A percentile compares a stretch with the other conserved stretches of the same genome.
These are phyloP conservation scores for Leccinum imitatum DNA, from an alignment of 768 basidiomycete genomes.

Conservation along the genomic window DNA sequence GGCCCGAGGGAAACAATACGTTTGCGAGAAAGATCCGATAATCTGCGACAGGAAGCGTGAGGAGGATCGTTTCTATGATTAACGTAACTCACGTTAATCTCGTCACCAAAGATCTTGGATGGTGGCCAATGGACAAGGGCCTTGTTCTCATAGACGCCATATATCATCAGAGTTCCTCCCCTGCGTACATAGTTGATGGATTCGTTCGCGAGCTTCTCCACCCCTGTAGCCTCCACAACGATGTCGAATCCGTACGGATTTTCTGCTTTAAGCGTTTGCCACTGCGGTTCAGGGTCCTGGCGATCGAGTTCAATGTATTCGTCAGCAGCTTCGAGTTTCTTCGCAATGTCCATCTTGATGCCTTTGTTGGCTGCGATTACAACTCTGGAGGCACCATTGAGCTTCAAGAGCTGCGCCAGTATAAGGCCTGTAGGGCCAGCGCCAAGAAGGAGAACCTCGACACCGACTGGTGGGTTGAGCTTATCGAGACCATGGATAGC, in stretches of 20 bases:
- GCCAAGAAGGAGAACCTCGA: constrained; percentile 82
- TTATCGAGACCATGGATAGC: constrained; percentile 93
- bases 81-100: constrained; percentile 49
- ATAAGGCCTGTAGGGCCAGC: constrained; percentile 94
- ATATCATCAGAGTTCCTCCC: constrained; percentile 83
- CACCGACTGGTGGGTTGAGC: constrained; percentile 75
- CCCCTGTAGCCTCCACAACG: constrained; percentile 80
- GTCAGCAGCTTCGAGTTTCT: constrained; percentile 74
- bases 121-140: constrained; percentile 86
- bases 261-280: constrained; percentile 75
- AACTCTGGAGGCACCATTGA: constrained; percentile 79
- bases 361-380: constrained; percentile 90
- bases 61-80: background rate
- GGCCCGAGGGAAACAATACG: constrained; percentile 87
- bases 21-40: constrained; percentile 89
- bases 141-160: constrained; percentile 88
- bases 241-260: constrained; percentile 90
- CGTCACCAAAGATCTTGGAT: constrained; percentile 74
- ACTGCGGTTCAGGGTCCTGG: constrained; percentile 70
- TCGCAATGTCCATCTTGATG: constrained; percentile 86
- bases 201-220: constrained; percentile 83
- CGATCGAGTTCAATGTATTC: constrained; percentile 86
- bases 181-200: constrained; percentile 87
- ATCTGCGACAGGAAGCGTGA: constrained; percentile 47
- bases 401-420: constrained; percentile 81